Evolutionary conservation across 768 basidiomycete species (phyloP).

Genomic region (Pleurotus tuoliensis): DNA sequence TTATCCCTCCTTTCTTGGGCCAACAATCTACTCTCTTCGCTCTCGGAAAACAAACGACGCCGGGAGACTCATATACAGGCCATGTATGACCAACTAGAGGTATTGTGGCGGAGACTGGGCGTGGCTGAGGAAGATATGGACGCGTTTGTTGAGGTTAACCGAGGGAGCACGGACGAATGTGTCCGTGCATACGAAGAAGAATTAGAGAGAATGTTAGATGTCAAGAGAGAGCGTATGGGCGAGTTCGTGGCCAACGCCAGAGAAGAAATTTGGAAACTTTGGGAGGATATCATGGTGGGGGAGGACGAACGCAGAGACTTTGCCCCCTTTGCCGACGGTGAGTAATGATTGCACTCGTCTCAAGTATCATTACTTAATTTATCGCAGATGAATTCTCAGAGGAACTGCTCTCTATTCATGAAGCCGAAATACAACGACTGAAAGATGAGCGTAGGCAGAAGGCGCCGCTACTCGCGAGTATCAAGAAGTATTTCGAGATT

Average conservation of each 20-base stretch:
- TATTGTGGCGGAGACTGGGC: conserved; percentile 85
- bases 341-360: conserved; percentile 16
- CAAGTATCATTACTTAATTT: not conserved
- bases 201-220: conserved; percentile 82
- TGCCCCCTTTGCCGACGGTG: conserved; percentile 80
- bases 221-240: conserved; percentile 85
- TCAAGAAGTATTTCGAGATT: conserved; percentile 89
- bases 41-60: conserved; percentile 69
- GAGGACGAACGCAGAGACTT: conserved; percentile 82
- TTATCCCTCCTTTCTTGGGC: conserved; percentile 74
- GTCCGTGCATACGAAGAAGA: conserved; percentile 87
- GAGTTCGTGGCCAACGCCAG: conserved; percentile 81
- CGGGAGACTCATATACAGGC: conserved; percentile 86
- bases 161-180: conserved; percentile 76
- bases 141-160: conserved; percentile 82
- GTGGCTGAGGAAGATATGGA: conserved; percentile 81
- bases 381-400: conserved; percentile 79
- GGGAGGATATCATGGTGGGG: conserved; percentile 84
- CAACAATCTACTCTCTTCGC: conserved; percentile 44
- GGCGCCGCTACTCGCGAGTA: conserved; percentile 65
- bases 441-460: conserved; percentile 82
- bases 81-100: conserved; percentile 91
- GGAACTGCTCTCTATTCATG: conserved; percentile 80
- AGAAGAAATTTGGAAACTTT: conserved; percentile 73
- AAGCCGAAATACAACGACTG: conserved; percentile 76